phyloP scores from a whole-genome alignment of 495 filamentous ascomycete genomes.

The Aspergillus nanangensis region DNA sequence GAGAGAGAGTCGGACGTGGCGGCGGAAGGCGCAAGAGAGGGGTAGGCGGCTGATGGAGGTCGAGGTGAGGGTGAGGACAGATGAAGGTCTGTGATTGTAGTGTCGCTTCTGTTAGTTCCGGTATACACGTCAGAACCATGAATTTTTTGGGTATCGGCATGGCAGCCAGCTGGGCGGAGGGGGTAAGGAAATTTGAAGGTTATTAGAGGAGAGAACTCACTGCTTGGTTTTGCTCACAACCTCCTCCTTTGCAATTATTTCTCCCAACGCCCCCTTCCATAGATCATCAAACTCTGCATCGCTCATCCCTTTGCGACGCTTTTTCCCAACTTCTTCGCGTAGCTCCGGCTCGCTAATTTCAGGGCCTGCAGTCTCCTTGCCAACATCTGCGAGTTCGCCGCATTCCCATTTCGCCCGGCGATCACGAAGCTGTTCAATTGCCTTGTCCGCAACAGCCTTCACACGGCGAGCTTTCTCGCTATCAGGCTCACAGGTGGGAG shows the following conservation, averaged over 20 bases:
- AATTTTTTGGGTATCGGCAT: conserved; percentile 18
- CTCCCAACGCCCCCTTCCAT: conserved; percentile 81
- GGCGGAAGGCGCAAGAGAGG: conserved; percentile 79
- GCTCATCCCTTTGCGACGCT: conserved; percentile 71
- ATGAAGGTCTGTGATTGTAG: conserved; percentile 63
- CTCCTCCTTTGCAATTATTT: conserved; percentile 78
- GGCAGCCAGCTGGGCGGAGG: background rate
- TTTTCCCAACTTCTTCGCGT: conserved; percentile 67
- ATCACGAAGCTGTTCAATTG: conserved; percentile 82
- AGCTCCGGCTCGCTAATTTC: conserved; percentile 72
- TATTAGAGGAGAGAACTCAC: no score
- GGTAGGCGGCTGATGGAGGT: conserved; percentile 83
- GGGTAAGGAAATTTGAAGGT: no score
- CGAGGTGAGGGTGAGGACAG: conserved; percentile 55
- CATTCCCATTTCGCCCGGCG: conserved; percentile 87
- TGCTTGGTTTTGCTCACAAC: conserved; percentile 62
- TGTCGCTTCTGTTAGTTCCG: conserved; percentile 74
- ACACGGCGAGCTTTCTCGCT: conserved; percentile 86
- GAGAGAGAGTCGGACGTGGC: conserved; percentile 88
- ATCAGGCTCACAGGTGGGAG: conserved; percentile 93
- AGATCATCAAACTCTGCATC: conserved; percentile 90
- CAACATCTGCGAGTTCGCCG: conserved; percentile 65
- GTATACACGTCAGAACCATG: conserved; percentile 44
- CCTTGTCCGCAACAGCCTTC: conserved; percentile 79
- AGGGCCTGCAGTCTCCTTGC: conserved; percentile 51